Percentiles rank a stretch among this genome's conserved stretches.
phyloP scores from a whole-genome alignment of 495 filamentous ascomycete species.

The Echria macrotheca region DNA sequence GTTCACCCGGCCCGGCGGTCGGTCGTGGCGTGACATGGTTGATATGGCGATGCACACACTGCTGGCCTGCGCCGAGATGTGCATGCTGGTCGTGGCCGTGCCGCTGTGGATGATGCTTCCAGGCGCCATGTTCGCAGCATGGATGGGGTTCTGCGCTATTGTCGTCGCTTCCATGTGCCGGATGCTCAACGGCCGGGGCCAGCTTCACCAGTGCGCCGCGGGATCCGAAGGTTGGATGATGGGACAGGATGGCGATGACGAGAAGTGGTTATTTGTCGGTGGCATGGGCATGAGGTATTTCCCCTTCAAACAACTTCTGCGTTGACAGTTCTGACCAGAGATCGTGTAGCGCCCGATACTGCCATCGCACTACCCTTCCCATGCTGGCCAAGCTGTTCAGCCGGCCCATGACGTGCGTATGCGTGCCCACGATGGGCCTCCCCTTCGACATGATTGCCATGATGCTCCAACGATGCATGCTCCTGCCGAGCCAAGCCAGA shows the following conservation, averaged over 20 bases:
- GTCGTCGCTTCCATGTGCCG: conserved; percentile 21
- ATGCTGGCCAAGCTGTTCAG: conserved; percentile 28
- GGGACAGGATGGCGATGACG: conserved; percentile 23
- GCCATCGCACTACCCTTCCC: conserved; percentile 20
- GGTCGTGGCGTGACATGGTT: conserved; percentile 20
- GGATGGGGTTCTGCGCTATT: conserved; percentile 12
- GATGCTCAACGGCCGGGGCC: conserved; percentile 23
- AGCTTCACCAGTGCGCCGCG: conserved; percentile 14
- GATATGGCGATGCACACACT: conserved; percentile 18
- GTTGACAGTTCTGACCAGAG: too few relatives aligned
- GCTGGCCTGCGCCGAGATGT: conserved; percentile 25
- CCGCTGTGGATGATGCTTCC: conserved; percentile 28
- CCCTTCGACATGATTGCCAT: conserved; percentile 26
- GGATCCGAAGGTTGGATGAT: conserved; percentile 19
- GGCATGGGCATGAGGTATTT: conserved; percentile 28
- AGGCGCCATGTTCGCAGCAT: conserved; percentile 20
- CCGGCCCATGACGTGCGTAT: conserved; percentile 32
- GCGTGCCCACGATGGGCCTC: conserved; percentile 27
- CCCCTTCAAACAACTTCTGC: too few relatives aligned
- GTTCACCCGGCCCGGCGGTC: conserved; percentile 12
- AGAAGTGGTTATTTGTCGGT: conserved; percentile 35
- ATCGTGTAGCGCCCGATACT: conserved; percentile 17
- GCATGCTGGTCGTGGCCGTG: conserved; percentile 22
- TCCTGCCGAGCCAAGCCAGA: conserved; percentile 20
- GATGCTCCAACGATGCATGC: conserved; percentile 27